phyloP scores from a whole-genome alignment of 208 protist species.

The Jaenimonas drosophilae region DNA sequence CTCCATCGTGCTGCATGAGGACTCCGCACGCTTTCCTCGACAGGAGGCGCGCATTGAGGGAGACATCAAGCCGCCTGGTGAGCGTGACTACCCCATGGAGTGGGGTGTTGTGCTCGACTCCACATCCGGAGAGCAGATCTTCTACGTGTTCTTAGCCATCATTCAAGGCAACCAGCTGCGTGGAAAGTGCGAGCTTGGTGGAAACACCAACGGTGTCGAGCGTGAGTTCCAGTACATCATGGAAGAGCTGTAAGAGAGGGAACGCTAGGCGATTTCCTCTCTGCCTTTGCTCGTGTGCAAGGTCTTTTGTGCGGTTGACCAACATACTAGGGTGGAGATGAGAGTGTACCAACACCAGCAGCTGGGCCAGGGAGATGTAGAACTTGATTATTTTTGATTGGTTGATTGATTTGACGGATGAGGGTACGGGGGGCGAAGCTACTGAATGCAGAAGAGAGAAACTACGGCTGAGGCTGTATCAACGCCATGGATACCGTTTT shows the following conservation, averaged over 20 bases:
- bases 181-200: constrained; percentile 61
- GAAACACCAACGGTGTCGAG: constrained; percentile 28
- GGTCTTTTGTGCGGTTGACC: background rate
- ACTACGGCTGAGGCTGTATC: no score
- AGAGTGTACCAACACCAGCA: no score
- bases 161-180: constrained; percentile 82
- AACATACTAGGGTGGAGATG: no score
- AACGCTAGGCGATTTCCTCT: no score
- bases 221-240: constrained; percentile 78
- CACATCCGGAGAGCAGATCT: constrained; percentile 38
- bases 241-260: constrained; percentile 64
- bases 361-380: no score
- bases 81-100: constrained; percentile 82
- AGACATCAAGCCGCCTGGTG: constrained; percentile 65
- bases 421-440: no score
- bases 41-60: constrained; percentile 76
- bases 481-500: no score
- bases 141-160: constrained; percentile 75
- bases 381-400: no score
- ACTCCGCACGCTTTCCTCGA: constrained; percentile 36
- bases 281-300: no score
- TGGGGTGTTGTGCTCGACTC: constrained; percentile 63
- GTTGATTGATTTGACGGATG: no score
- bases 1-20: constrained; percentile 47
- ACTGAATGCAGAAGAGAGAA: no score